A percentile compares a stretch with the other conserved stretches of the same genome.
Conservation (phyloP, 805 yeast species). For the Soucietia sequanensis region DNA sequence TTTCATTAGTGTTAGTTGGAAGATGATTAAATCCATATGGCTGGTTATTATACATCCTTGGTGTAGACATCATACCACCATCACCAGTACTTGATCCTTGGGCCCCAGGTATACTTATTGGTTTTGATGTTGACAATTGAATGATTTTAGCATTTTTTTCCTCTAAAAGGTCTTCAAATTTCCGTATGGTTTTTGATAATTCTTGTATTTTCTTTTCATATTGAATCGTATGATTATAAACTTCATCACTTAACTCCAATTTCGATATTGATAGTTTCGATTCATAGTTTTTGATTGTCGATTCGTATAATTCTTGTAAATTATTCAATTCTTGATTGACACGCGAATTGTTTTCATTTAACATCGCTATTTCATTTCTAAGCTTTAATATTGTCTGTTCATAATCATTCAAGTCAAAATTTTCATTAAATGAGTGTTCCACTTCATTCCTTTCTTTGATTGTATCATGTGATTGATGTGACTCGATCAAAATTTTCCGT, state of each 20-base stretch:
- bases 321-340: conserved; percentile 17
- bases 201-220: conserved; percentile 38
- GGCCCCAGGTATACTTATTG: conserved; percentile 34
- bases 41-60: conserved; percentile 1
- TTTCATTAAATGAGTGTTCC: neutral
- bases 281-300: conserved; percentile 17
- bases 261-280: conserved; percentile 20
- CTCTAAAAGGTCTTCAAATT: conserved; percentile 35
- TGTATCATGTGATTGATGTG: no score
- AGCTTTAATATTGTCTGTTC: conserved; percentile 12
- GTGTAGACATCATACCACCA: neutral
- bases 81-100: neutral
- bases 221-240: conserved; percentile 20
- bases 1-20: conserved; percentile 1
- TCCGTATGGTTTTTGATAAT: conserved; percentile 23
- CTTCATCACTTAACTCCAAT: conserved; percentile 24
- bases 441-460: neutral
- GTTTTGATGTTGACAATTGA: conserved; percentile 35
- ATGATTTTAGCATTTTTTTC: conserved; percentile 34
- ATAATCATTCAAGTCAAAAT: neutral
- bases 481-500: neutral
- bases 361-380: conserved; percentile 14
- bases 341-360: conserved; percentile 18
- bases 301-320: conserved; percentile 12
- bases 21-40: conserved; percentile 3